Base-by-base conservation (phyloP, 306 rosid species). In the Quercus ilex region DNA sequence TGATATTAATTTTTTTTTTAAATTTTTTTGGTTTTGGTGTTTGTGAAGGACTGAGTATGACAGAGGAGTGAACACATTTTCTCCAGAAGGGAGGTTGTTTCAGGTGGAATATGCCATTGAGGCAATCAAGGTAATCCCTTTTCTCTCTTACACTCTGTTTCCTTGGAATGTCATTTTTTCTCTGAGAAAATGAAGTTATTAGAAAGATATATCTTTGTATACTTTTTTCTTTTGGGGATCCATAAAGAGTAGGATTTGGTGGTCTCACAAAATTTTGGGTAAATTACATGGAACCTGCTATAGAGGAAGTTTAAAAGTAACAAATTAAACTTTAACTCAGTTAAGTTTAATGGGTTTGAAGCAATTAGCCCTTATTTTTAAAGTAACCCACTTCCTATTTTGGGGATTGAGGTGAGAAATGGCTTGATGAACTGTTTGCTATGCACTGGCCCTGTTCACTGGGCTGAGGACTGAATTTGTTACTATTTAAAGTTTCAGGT, bases 31-130 rank as follows among this genome's bases (percentile, higher is more conserved):
- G 31, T 49, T 43, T 53, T 60, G 23, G 52, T 58, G 21, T 77
- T 38, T 38, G 69, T 77, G 76, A 71, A 95, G 99, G 87, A 95
- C 99, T 35, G 98, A 95, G 90, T 95, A 95, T 88, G 99, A 95
- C 85, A 89, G 98, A 77, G 99, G 98, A 74, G 99, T 95, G 52
- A 95, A 95, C 82, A 95, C 99, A 31, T 95, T 95, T 85, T 95
- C 99, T 49, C 99, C 98, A 0, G 99, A 95, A 87, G 98, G 99
- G 6, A 91, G 98, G 70, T 85, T 95, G 82, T 95, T 95, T 85
- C 99, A 95, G 88, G 99, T 95, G 76, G 99, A 95, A 83, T 93
- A 95, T 88, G 99, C 99, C 72, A 95, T 95, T 18, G 98, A 95
- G 77, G 99, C 99, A 49, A 95, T 95, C 79, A 95, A 93, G 98